Conservation (phyloP, 2,329 filamentous ascomycete genomes). For the Trichophyton rubrum region DNA sequence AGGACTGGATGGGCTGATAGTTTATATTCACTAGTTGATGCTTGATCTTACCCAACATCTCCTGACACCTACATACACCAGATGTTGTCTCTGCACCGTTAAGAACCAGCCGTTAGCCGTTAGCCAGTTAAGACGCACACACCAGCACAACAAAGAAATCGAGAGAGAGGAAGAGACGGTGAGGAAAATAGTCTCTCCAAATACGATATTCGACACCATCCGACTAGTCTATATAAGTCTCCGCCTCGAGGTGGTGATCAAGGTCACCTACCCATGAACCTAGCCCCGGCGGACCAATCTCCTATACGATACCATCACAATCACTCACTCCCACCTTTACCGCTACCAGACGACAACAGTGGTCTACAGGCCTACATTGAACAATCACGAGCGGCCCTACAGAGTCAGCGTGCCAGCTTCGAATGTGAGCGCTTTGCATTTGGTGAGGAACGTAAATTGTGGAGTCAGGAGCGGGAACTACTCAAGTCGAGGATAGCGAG, state of each 20-base stretch:
- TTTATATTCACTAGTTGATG: background rate
- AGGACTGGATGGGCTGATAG: background rate
- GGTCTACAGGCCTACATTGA: constrained; percentile 24
- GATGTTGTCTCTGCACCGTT: background rate
- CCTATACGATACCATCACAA: background rate
- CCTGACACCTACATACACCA: background rate
- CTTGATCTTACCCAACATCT: background rate
- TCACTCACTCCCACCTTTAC: background rate
- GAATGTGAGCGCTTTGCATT: constrained; percentile 32
- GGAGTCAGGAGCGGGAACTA: constrained; percentile 33
- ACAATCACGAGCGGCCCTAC: constrained; percentile 29
- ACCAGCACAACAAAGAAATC: background rate
- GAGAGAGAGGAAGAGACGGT: background rate
- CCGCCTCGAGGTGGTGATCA: background rate
- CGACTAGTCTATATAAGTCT: background rate
- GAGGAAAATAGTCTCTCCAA: background rate
- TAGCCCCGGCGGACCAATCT: background rate
- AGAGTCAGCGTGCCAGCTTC: constrained; percentile 28
- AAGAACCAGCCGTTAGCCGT: background rate
- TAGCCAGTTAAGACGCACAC: too few species aligned
- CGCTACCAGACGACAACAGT: background rate
- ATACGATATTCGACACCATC: background rate
- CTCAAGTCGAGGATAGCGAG: constrained; percentile 31
- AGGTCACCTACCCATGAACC: background rate
- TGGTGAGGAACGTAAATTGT: constrained; percentile 32